Conservation (phyloP, 1,284 basidiomycete species). For the Takashimella tepidaria region DNA sequence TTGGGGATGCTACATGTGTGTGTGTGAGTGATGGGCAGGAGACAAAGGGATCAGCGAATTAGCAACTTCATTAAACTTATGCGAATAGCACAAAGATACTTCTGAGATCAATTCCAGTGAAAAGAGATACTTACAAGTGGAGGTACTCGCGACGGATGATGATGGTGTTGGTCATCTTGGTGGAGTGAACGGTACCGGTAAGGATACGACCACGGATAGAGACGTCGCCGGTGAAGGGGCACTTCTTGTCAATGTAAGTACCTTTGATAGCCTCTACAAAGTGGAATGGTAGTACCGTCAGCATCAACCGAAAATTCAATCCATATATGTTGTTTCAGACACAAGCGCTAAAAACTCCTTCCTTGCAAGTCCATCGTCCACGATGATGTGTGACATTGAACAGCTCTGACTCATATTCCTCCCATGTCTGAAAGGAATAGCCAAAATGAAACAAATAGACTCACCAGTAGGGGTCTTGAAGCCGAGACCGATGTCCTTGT, state of each 20-base stretch:
- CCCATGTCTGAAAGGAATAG: too few relatives aligned
- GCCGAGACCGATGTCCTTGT: constrained; percentile 95
- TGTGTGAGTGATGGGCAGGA: not conserved
- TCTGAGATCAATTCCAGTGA: not conserved
- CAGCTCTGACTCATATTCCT: too few relatives aligned
- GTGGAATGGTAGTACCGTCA: too few relatives aligned
- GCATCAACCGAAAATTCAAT: too few relatives aligned
- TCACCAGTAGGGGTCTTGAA: constrained; percentile 79
- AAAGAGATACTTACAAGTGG: constrained; percentile 56
- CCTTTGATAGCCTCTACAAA: constrained; percentile 89
- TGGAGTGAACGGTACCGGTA: constrained; percentile 92
- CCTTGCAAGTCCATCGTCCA: constrained; percentile 1
- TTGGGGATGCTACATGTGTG: constrained; percentile 65
- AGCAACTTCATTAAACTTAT: not conserved
- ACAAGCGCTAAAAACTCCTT: too few relatives aligned
- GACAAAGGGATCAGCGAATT: too few relatives aligned
- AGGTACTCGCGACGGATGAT: constrained; percentile 98
- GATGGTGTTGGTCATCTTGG: constrained; percentile 98
- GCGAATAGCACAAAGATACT: not conserved
- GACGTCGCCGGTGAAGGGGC: constrained; percentile 91
- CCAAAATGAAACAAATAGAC: too few relatives aligned
- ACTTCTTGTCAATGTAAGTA: constrained; percentile 99
- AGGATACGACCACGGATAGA: constrained; percentile 99
- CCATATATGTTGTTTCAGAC: too few relatives aligned
- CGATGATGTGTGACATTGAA: not conserved